Conservation (phyloP, 495 filamentous ascomycete genomes). For the Penicillium arizonense region DNA sequence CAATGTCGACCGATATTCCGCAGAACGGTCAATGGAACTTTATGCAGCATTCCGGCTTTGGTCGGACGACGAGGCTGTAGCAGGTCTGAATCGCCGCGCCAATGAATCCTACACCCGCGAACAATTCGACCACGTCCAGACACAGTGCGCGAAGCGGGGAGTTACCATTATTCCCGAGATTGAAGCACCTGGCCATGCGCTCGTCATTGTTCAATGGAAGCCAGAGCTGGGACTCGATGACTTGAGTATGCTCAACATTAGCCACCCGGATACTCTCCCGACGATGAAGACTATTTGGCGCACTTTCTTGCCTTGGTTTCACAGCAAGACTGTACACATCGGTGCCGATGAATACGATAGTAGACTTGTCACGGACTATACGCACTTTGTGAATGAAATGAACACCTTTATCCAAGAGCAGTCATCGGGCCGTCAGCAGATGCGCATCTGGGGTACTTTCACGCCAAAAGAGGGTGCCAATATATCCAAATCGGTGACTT, state of each 20-base stretch:
- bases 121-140: conserved; percentile 45
- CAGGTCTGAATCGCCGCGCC: conserved; percentile 39
- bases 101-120: conserved; percentile 50
- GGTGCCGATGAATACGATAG: conserved; percentile 53
- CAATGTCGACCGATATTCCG: conserved; percentile 33
- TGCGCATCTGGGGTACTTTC: conserved; percentile 55
- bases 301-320: conserved; percentile 52
- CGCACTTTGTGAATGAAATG: conserved; percentile 48
- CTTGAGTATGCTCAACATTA: conserved; percentile 50
- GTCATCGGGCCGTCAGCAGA: conserved; percentile 31
- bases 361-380: conserved; percentile 39
- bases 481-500: conserved; percentile 41
- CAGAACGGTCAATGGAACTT: conserved; percentile 36
- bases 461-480: conserved; percentile 41
- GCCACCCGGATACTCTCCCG: conserved; percentile 49
- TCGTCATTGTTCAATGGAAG: conserved; percentile 52
- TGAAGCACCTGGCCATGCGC: conserved; percentile 50
- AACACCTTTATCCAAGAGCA: conserved; percentile 36
- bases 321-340: conserved; percentile 51
- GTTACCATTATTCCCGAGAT: conserved; percentile 54
- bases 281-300: conserved; percentile 51
- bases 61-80: conserved; percentile 29
- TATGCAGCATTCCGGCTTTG: conserved; percentile 48
- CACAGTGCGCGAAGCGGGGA: conserved; percentile 43
- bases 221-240: conserved; percentile 47